A percentile compares a stretch with the other conserved stretches of the same genome.
These are phyloP conservation scores for Gardenia jasminoides DNA, from an alignment of 257 asterid genomes.

Conservation along the genomic window DNA sequence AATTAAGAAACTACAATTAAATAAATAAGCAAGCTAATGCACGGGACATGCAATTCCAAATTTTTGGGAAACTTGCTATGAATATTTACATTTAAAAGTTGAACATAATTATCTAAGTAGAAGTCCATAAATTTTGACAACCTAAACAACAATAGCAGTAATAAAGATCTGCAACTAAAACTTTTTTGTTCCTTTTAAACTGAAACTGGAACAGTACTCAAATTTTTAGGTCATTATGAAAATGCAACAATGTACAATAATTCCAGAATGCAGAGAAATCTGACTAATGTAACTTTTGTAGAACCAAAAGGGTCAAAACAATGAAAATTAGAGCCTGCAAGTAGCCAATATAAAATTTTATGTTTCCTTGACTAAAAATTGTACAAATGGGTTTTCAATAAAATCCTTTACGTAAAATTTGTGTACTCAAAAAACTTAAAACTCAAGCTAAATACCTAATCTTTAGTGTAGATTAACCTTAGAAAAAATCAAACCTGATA, in stretches of 20 bases:
- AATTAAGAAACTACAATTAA: not conserved
- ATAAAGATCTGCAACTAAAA: not conserved
- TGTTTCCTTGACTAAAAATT: not conserved
- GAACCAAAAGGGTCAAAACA: no score
- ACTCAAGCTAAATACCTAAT: not conserved
- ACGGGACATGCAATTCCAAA: not conserved
- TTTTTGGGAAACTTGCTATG: not conserved
- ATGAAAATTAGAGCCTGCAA: not conserved
- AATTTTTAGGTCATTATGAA: no score
- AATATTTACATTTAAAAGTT: not conserved
- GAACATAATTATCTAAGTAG: not conserved
- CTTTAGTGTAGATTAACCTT: not conserved
- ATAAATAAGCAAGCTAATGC: not conserved
- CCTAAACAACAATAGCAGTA: no score
- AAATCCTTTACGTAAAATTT: not conserved
- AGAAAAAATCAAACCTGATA: not conserved
- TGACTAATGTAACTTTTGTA: not conserved
- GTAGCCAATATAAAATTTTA: not conserved
- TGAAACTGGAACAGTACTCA: no score
- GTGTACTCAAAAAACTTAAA: not conserved
- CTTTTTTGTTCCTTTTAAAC: not conserved
- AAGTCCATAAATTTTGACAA: not conserved
- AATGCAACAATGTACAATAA: not conserved
- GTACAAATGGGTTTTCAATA: not conserved
- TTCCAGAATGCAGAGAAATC: not conserved